A percentile compares a stretch with the other conserved stretches of the same genome.
Evolutionary conservation across 1,284 basidiomycete species (phyloP).

Genomic region (Rhodotorula sp.): DNA sequence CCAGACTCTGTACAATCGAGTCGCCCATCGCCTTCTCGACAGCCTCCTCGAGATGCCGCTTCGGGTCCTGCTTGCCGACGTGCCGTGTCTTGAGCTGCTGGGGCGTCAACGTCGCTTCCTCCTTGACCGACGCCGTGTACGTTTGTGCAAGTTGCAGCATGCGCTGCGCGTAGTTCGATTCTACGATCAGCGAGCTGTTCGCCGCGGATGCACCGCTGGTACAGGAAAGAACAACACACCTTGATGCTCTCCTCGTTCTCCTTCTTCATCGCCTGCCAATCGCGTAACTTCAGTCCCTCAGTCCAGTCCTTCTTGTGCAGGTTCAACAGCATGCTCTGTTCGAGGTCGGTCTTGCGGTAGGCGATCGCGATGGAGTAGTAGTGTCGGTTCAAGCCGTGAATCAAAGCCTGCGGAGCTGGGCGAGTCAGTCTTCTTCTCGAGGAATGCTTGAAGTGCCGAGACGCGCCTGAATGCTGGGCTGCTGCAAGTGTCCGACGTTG

Average conservation of each 20-base stretch:
- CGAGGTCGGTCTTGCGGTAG: constrained; percentile 93
- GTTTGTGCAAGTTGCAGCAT: constrained; percentile 87
- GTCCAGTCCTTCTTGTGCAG: constrained; percentile 98
- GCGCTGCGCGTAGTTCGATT: constrained; percentile 55
- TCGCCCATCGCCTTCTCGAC: constrained; percentile 96
- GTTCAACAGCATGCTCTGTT: constrained; percentile 98
- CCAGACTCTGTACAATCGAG: constrained; percentile 72
- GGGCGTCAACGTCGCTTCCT: constrained; percentile 83
- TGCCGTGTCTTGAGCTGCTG: constrained; percentile 93
- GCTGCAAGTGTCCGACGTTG: constrained; percentile 98
- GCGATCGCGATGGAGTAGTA: constrained; percentile 97
- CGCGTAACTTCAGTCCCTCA: constrained; percentile 82
- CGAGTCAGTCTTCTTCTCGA: neutral
- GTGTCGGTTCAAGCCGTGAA: constrained; percentile 88
- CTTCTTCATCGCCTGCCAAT: constrained; percentile 82
- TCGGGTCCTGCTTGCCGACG: constrained; percentile 96
- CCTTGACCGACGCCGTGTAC: constrained; percentile 94
- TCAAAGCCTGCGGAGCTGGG: constrained; percentile 40
- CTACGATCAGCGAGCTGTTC: constrained; percentile 1
- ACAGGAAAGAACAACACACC: constrained; percentile 54
- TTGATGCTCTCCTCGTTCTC: constrained; percentile 87
- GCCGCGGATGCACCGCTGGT: neutral
- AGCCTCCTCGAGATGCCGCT: constrained; percentile 90
- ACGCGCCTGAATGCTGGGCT: constrained; percentile 85
- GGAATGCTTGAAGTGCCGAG: too few species aligned